Base-by-base conservation (phyloP, 495 filamentous ascomycete species). In the Venustampulla echinocandica region DNA sequence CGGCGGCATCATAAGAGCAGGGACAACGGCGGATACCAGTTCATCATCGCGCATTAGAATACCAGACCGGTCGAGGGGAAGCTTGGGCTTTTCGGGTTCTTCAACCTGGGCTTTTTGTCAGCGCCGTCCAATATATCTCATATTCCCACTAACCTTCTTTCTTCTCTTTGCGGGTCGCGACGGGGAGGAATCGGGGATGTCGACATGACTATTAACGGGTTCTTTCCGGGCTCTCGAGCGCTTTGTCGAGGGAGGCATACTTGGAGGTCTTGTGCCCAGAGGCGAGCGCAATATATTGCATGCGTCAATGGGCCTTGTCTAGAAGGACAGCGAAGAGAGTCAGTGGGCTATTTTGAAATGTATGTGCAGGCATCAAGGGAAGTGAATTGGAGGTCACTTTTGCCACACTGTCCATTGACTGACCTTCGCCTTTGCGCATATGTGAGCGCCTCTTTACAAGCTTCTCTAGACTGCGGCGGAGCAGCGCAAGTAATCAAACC, bases 1-100 rank as follows among this genome's bases (percentile, higher is more conserved):
- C 25, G 69, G 65, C 10, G 82, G 69, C 27, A 78, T 65, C 42
- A 69, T 66, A 35, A 95, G 66, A 51, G 79, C 76, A 37, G 80
- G 80, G 35, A 85, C 84, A 18, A 95, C 81, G 18, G 79, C 69
- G 43, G 85, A 77, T 49, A 87, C 77, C n/a, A 85, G 55, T 46
- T 73, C 67, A 37, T 84, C 79, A 52, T 84, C 75, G 46, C 77
- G 73, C 42, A 69, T 68, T 7, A 65, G 55, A 18, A 64, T 53
- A 30, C 79, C 74, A 27, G 66, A 61, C 24, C 73, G 65, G 25
- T 55, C 55, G 19, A 11, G 2, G 7, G 54, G 54, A 19, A 57
- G 50, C 27, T 21, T 17, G 25, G 17, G 42, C 11, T 46, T 27
- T 56, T 49, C 52, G 10, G 48, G 49, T 19, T 42, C 19, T n/a